phyloP scores from a whole-genome alignment of 2,329 filamentous ascomycete species.

The Aspergillus pseudotamarii region DNA sequence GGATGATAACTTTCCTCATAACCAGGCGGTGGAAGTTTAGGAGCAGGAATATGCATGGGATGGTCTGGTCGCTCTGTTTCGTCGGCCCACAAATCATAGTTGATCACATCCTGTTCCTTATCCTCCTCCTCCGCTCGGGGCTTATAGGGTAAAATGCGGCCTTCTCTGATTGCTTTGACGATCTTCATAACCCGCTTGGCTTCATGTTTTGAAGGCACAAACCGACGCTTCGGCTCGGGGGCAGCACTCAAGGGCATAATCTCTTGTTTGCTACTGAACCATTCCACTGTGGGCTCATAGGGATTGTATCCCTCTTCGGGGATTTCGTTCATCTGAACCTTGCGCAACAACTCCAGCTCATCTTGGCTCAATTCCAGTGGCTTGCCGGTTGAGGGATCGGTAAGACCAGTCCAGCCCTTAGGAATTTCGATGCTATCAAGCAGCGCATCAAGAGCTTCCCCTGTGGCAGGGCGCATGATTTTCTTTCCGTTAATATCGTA shows the following conservation, averaged over 20 bases:
- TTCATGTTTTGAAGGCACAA: conserved; percentile 95
- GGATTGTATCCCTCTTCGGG: conserved; percentile 88
- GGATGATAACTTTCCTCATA: conserved; percentile 98
- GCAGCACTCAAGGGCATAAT: conserved; percentile 93
- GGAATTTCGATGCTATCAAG: conserved; percentile 96
- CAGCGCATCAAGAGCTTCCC: conserved; percentile 88
- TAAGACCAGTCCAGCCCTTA: conserved; percentile 95
- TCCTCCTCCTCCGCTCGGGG: conserved; percentile 73
- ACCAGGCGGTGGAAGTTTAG: conserved; percentile 88
- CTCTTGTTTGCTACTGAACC: conserved; percentile 88
- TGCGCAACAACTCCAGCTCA: conserved; percentile 84
- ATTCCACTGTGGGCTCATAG: conserved; percentile 92
- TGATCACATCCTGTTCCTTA: conserved; percentile 69
- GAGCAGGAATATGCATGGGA: conserved; percentile 91
- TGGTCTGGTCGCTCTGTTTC: conserved; percentile 81
- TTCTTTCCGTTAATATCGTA: conserved; percentile 99
- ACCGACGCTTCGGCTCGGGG: conserved; percentile 93
- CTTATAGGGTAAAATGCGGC: conserved; percentile 88
- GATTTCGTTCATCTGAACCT: conserved; percentile 85
- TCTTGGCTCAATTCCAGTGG: conserved; percentile 84
- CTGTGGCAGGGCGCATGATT: conserved; percentile 93
- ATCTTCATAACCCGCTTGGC: conserved; percentile 96
- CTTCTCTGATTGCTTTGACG: conserved; percentile 91
- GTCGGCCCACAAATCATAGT: conserved; percentile 94
- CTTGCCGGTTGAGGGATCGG: conserved; percentile 91